Evolutionary conservation across 1,139 yeast genomes (phyloP), one percentile per base, ranked within the genome.

Genomic region (Yamadazyma kanchanaburiensis): DNA sequence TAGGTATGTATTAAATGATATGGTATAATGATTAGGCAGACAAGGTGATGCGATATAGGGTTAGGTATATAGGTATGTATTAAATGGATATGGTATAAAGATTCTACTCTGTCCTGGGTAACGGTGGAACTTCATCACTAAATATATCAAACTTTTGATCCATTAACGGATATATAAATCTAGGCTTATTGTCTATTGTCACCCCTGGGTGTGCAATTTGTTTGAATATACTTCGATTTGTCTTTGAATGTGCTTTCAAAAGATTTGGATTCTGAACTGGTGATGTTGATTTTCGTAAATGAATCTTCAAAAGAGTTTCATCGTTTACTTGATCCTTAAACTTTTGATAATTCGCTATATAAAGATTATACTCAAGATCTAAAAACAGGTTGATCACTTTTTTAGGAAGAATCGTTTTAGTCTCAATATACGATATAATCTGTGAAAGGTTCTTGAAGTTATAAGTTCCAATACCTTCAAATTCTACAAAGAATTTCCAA

Each of bases 191-290:
- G 3, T 75, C 77, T 3, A 61, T 49, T 2, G 50, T 42, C 6
- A 77, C 63, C 1, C 84, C 83, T 1, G 85, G 79, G 45, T 79
- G 84, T 0, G 80, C 84, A 38, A 68, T 66, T 34, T 77, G 80
- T 29, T 51, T 68, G 24, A 25, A 25, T n/a, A 32, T 15, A 8
- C 22, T 60, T 68, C 31, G 17, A 10, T 11, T 22, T 2, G 27
- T 16, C 22, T 27, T 35, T 9, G 19, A 18, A 21, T 33, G 15
- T 12, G 26, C 23, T 8, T 22, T 12, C 21, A 28, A 19, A 10
- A 33, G 19, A 7, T 28, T 17, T 13, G 23, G 21, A 24, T 35
- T 35, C 10, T 22, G 30, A 5, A 30, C 18, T 6, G 28, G 26
- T 2, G 64, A 56, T 21, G 51, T 51, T 4, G 67, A 57, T 6